Evolutionary conservation across 805 yeast species (phyloP), one percentile per base, ranked within the genome.

Genomic region (Candida coquimbonensis): DNA sequence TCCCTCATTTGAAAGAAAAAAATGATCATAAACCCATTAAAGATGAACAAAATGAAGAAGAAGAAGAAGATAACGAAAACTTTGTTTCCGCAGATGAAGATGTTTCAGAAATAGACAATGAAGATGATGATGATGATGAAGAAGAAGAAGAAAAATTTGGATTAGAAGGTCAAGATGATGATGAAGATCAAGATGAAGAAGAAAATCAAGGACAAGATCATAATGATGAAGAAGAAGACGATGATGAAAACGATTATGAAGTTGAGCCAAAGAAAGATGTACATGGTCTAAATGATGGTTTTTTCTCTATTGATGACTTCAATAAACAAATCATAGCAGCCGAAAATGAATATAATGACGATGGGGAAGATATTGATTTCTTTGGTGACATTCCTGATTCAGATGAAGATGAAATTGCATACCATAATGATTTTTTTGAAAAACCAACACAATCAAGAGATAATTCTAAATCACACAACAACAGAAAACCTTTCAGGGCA

Each of bases 231-330:
- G 59, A 59, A 9, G 55, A 46, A 19, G 52, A 49, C 3, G 61
- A 52, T 1, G 60, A 49, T 8, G 53, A 27, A 53, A 53, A 33
- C 13, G 48, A 43, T 7, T 33, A 37, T n/a, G 46, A 36, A 25
- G 25, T 9, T 9, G 36, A 19, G 11, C 12, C 7, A 52, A 46
- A 27, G 6, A 60, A 44, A 36, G 87, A 81, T 55, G 73, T 66
- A 2, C 76, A 73, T 55, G 91, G 89, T 1, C 70, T 90, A 29
- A 86, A 90, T 59, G 95, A 87, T 56, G 87, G 80, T 7, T 83
- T 89, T 54, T 91, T 91, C 60, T 80, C 87, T 49, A 78, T 91
- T 37, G 95, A 88, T 53, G 86, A 84, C 44, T 91, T 86, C 69
- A 87, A 84, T 65, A 77, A 74, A 57, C 88, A 81, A 60, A 78